Conservation (phyloP, 805 yeast genomes). For the Metschnikowia corniflorae region DNA sequence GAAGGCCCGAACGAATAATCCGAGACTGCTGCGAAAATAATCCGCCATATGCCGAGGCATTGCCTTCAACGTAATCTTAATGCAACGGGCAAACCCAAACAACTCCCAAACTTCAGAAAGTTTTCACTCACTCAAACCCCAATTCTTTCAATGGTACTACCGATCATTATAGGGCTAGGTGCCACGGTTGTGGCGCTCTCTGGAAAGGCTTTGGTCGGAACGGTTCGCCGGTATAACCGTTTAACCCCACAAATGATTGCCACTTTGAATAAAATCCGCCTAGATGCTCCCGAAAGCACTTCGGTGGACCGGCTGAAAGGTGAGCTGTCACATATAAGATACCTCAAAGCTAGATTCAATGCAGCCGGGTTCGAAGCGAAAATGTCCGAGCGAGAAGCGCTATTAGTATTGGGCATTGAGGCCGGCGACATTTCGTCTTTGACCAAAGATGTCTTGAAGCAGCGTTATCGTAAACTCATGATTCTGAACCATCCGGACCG, state of each 20-base stretch:
- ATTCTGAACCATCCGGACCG: conserved; percentile 42
- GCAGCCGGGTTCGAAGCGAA: conserved; percentile 29
- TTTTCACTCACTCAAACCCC: too few relatives aligned
- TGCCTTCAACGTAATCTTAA: too few relatives aligned
- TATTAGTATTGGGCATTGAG: conserved; percentile 38
- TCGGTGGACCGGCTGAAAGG: conserved; percentile 10
- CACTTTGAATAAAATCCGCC: conserved; percentile 16
- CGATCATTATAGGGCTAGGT: conserved; percentile 19
- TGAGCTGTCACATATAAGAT: conserved; percentile 17
- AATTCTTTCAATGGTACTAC: conserved; percentile 17
- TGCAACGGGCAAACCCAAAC: too few relatives aligned
- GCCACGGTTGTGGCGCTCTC: conserved; percentile 18
- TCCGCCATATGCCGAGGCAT: too few relatives aligned
- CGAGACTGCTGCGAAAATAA: too few relatives aligned
- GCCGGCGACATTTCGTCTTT: conserved; percentile 34
- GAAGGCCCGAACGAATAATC: too few relatives aligned
- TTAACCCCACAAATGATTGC: conserved; percentile 22
- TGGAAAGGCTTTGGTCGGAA: conserved; percentile 12
- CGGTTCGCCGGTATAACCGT: conserved; percentile 12
- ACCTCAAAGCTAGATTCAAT: conserved; percentile 19
- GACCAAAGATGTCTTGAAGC: conserved; percentile 25
- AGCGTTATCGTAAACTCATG: conserved; percentile 38
- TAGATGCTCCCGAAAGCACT: conserved; percentile 9
- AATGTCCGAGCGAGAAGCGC: conserved; percentile 45
- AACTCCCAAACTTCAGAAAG: too few relatives aligned